These are phyloP conservation scores for Lasiodiplodia gonubiensis DNA, from an alignment of 2,329 filamentous ascomycete genomes.

Conservation along the genomic window DNA sequence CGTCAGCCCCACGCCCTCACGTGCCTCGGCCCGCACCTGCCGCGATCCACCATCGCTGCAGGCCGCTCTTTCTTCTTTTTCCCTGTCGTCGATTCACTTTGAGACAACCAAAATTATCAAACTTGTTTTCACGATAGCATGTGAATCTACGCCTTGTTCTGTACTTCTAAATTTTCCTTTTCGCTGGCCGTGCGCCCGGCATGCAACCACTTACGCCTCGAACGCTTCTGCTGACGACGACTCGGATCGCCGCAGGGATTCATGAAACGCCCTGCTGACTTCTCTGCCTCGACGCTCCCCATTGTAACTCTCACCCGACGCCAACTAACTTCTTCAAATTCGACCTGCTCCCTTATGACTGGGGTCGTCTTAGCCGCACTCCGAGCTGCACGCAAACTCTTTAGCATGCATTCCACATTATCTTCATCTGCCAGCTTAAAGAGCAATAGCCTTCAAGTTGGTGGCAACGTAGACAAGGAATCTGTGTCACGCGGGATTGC, in stretches of 20 bases:
- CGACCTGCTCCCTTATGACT: background rate
- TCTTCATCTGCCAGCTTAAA: too few species aligned
- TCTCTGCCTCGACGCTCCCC: background rate
- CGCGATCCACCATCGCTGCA: background rate
- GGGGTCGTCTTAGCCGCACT: too few species aligned
- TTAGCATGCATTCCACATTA: too few species aligned
- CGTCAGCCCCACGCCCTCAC: conserved; percentile 6
- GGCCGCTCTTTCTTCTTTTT: too few species aligned
- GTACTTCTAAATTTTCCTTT: background rate
- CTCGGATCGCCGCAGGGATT: conserved; percentile 5
- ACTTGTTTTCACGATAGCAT: too few species aligned
- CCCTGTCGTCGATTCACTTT: too few species aligned
- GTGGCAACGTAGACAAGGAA: background rate
- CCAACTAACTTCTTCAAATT: background rate
- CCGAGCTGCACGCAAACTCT: too few species aligned
- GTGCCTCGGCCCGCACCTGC: background rate
- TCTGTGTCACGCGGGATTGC: background rate
- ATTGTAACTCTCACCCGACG: background rate
- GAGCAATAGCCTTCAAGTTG: too few species aligned
- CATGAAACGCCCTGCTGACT: background rate
- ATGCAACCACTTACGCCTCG: background rate
- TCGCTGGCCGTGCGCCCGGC: background rate
- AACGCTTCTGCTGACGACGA: conserved; percentile 9
- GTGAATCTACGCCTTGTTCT: background rate
- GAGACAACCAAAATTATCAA: too few species aligned